Evolutionary conservation across 1,284 basidiomycete species (phyloP).

Genomic region (Psilocybe mexicana): DNA sequence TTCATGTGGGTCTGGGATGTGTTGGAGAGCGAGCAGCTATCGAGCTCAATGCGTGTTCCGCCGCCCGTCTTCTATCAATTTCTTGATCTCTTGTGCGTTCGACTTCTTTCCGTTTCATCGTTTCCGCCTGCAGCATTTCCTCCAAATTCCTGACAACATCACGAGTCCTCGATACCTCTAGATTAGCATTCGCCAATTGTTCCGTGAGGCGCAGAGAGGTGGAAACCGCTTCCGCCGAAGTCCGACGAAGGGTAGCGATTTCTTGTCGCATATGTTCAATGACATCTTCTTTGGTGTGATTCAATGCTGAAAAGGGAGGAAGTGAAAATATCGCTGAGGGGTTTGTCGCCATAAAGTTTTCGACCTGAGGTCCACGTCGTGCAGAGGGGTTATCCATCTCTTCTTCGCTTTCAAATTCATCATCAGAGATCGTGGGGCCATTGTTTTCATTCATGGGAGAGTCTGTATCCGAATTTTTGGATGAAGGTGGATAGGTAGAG

Average conservation of each 20-base stretch:
- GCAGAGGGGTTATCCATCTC: slow-evolving; percentile 43
- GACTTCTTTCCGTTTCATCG: slow-evolving; percentile 53
- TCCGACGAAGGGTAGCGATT: slow-evolving; percentile 57
- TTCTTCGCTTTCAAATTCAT: slow-evolving; percentile 65
- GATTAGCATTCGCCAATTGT: slow-evolving; percentile 61
- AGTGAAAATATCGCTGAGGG: slow-evolving; percentile 29
- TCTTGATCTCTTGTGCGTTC: slow-evolving; percentile 57
- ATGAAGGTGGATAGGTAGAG: slow-evolving; percentile 23
- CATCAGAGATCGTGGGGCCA: slow-evolving; percentile 34
- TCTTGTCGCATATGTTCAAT: slow-evolving; percentile 65
- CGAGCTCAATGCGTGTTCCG: slow-evolving; percentile 48
- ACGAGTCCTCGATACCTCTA: slow-evolving; percentile 55
- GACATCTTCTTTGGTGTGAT: slow-evolving; percentile 38
- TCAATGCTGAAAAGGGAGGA: slow-evolving; percentile 34
- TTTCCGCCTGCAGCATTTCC: slow-evolving; percentile 60
- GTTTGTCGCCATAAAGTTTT: slow-evolving; percentile 26
- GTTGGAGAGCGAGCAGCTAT: slow-evolving; percentile 25
- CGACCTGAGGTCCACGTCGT: slow-evolving; percentile 33
- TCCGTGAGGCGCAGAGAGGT: slow-evolving; percentile 62
- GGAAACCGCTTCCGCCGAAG: slow-evolving; percentile 64
- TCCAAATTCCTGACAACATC: slow-evolving; percentile 54
- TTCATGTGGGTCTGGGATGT: neutral
- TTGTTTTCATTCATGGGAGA: slow-evolving; percentile 17
- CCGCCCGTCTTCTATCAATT: slow-evolving; percentile 44
- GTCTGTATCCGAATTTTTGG: slow-evolving; percentile 22